Base-by-base conservation (phyloP, 495 filamentous ascomycete species). In the Aspergillus sparsus region DNA sequence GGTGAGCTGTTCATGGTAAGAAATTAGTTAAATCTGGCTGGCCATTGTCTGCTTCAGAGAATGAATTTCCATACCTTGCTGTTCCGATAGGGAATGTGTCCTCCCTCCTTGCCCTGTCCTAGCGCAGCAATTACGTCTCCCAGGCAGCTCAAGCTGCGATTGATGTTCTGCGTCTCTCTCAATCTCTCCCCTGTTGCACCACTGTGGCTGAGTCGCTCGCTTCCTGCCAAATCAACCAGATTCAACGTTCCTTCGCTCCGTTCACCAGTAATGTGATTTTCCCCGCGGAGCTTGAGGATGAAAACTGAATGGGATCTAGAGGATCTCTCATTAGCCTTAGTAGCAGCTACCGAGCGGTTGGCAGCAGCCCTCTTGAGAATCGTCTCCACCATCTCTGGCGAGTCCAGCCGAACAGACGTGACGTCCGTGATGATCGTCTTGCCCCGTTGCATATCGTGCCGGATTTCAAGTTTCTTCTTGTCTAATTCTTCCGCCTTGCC, bases 101-200 rank as follows among this genome's bases (percentile, higher is more conserved):
- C 85, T 11, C 89, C 91, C 45, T 90, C 88, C 64, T 90, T 90
- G 53, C 92, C 92, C 68, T 89, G 87, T 15, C 92, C 94, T 6
- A 98, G 80, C 2, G 91, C 91, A 18, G 90, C 87, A 67, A 99
- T 93, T 31, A 99, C 94, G 77, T 98, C 95, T 9, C 95, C 92
- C 13, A 99, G 80, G 63, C 92, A 95, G 61, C 88, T 91, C 66
- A 99, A 79, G 63, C 87, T 92, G 74, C 88, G 89, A 74, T 99
- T 99, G 81, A 99, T 99, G 68, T 89, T 97, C 65, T 97, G 93
- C 9, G 95, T 97, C 74, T 99, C 94, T 68, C 88, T 89, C 73
- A 96, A 82, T 46, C 93, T 78, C 45, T 96, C 91, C 6, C 93
- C 93, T 9, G 89, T 90, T 8, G 87, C 90, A 35, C 86, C 83